Percentiles rank a stretch among this genome's conserved stretches.
These are phyloP conservation scores for Bothia castanella DNA, from an alignment of 1,284 basidiomycete genomes.

Conservation along the genomic window DNA sequence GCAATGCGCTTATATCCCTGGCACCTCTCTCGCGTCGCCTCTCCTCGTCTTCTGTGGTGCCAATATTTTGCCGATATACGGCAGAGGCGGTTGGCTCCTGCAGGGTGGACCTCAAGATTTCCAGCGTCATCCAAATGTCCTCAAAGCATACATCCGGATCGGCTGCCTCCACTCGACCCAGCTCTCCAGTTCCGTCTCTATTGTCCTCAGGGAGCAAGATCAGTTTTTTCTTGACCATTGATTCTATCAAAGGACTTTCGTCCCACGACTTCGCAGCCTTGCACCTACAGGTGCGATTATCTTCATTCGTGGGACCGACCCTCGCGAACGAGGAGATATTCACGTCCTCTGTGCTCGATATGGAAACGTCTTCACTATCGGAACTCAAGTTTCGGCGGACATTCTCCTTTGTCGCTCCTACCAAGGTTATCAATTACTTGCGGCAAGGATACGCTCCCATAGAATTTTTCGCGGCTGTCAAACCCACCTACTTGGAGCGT, in stretches of 20 bases:
- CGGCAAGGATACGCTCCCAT: constrained; percentile 75
- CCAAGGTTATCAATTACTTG: constrained; percentile 71
- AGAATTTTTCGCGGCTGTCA: constrained; percentile 83
- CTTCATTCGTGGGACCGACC: constrained; percentile 73
- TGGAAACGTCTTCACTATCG: constrained; percentile 67
- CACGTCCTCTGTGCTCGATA: constrained; percentile 69
- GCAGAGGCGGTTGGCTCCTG: constrained; percentile 92
- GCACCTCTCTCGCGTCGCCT: constrained; percentile 75
- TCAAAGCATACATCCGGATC: constrained; percentile 61
- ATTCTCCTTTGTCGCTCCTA: constrained; percentile 73
- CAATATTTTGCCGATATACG: constrained; percentile 90
- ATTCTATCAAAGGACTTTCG: constrained; percentile 83
- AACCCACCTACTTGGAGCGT: constrained; percentile 78
- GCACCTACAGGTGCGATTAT: constrained; percentile 81
- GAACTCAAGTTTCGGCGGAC: constrained; percentile 78
- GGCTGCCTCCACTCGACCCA: constrained; percentile 59
- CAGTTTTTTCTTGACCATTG: constrained; percentile 78
- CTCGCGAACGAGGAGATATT: constrained; percentile 78
- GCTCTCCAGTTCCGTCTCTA: constrained; percentile 62
- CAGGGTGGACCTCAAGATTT: constrained; percentile 76
- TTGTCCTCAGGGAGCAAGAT: constrained; percentile 73
- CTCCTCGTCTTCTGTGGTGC: constrained; percentile 71
- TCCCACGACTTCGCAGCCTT: constrained; percentile 81
- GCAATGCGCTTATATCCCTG: constrained; percentile 80
- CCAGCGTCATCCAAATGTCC: constrained; percentile 58